Evolutionary conservation across 345 rosid genomes (phyloP), one percentile per base, ranked within the genome.

Genomic region (Populus deltoides): DNA sequence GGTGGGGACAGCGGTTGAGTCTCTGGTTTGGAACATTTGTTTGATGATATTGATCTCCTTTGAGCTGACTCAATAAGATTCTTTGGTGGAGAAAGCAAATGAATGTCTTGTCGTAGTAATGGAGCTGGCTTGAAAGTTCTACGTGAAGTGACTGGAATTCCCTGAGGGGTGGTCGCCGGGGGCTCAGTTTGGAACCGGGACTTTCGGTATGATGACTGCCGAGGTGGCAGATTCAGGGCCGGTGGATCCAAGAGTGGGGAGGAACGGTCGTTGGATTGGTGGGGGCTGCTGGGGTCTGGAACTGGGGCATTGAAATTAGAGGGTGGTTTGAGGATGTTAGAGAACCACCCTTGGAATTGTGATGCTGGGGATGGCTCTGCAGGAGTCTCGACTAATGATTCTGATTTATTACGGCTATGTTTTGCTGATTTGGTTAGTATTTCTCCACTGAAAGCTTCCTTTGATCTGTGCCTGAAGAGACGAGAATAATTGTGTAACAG

Each of bases 371-470:
- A 81, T 17, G 74, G 69, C 13, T 86, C 88, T 2, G 76, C 18
- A 16, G 81, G 76, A 38, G 75, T 69, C 1, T n/a, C 24, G 27
- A 71, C 65, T 65, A 78, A 25, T 15, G 85, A 43, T 17, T 79
- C 81, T 36, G 91, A 86, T 24, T 51, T 77, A 77, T 85, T 85
- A 47, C 87, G 83, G 77, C 66, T 70, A 78, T 89, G 92, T 71
- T 75, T 89, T n/a, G 74, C 85, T 31, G 94, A 84, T 82, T 81
- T 89, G 43, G 73, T 74, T 7, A 89, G 79, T 66, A 91, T 91
- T 74, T 91, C 91, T 77, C 81, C 92, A 36, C 91, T 81, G 80
- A 88, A 85, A 16, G 86, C 86, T 70, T 86, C 92, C 70, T 59
- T 71, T 67, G 83, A 68, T 77, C 91, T 86, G 66, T 86, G 73